Evolutionary conservation across 768 basidiomycete species (phyloP), one percentile per base, ranked within the genome.

Genomic region (Suillus occidentalis): DNA sequence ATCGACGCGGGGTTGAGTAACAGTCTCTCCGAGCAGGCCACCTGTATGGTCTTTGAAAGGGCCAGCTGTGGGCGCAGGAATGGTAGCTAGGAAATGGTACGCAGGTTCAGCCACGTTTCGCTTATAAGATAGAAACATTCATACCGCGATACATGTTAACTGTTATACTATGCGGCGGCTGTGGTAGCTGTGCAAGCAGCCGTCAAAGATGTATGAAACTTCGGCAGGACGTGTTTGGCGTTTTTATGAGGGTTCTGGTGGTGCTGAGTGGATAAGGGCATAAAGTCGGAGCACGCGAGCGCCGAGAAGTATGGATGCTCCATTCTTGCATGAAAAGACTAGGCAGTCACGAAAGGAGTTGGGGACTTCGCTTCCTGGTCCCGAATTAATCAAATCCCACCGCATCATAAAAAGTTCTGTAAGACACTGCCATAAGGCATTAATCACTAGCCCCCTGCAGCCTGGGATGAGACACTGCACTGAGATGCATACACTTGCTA

Each of bases 61-160:
- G n/a, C 52, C 50, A 47, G 45, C 22, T 20, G 49, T 18, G 22
- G 50, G 36, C 34, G n/a, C 31, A 13, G 66, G 2, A 43, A 50
- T 56, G 12, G 63, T 45, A 40, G 31, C 68, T 68, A 25, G 36
- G 40, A 47, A 39, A 43, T 18, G 7, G 16, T 31, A 12, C 53
- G 28, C 25, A 59, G 22, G 58, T 59, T 59, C 40, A 20, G 28
- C 40, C 25, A 59, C 58, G 39, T 39, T 58, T 58, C 14, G 10
- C n/a, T 28, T 20, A 18, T 2, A 42, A 59, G 20, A 59, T 28
- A 22, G 6, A 40, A 39, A 58, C 2, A 22, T 28, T 45, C 64
- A 62, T 39, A 66, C 67, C 40, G 7, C 37, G 42, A 37, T 63
- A 34, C 65, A 68, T 66, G 42, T 64, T n/a, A n/a, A n/a, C n/a